Conservation (phyloP, 768 basidiomycete genomes). For the Hydnum rufescens region DNA sequence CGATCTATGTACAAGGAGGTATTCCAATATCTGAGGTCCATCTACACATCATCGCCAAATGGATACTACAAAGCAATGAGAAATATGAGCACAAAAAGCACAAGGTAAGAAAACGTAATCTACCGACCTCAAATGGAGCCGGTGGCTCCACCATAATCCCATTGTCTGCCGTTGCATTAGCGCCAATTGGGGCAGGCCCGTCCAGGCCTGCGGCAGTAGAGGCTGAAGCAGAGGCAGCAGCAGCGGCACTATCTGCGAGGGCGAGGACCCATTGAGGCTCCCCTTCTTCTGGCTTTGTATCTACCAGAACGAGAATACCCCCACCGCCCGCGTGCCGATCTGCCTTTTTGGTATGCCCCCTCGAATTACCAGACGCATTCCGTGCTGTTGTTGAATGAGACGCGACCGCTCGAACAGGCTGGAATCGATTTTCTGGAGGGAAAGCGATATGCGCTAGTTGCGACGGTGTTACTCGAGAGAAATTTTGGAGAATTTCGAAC, state of each 20-base stretch:
- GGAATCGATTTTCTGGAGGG: constrained; percentile 58
- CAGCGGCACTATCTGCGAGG: constrained; percentile 18
- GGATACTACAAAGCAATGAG: too few relatives aligned
- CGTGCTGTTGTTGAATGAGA: neutral
- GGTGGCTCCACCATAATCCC: constrained; percentile 59
- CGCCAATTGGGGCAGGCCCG: neutral
- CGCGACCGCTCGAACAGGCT: constrained; percentile 62
- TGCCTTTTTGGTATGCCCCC: neutral
- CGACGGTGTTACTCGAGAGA: constrained; percentile 79
- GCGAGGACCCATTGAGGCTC: constrained; percentile 32
- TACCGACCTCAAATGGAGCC: constrained; percentile 75
- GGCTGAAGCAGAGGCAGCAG: constrained; percentile 14
- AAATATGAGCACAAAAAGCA: too few relatives aligned
- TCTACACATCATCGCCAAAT: too few relatives aligned
- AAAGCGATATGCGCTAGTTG: constrained; percentile 77
- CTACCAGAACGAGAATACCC: constrained; percentile 69
- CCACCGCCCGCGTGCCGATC: constrained; percentile 62
- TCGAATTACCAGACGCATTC: constrained; percentile 2
- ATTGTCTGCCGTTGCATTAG: constrained; percentile 22
- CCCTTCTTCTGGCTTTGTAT: constrained; percentile 42
- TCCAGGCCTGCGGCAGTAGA: constrained; percentile 3
- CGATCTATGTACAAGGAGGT: too few relatives aligned
- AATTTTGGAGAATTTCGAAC: constrained; percentile 61
- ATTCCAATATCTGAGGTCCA: too few relatives aligned
- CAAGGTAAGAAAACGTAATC: too few relatives aligned